Conservation (phyloP, 2,329 filamentous ascomycete genomes). For the Pseudomassariella vexata region DNA sequence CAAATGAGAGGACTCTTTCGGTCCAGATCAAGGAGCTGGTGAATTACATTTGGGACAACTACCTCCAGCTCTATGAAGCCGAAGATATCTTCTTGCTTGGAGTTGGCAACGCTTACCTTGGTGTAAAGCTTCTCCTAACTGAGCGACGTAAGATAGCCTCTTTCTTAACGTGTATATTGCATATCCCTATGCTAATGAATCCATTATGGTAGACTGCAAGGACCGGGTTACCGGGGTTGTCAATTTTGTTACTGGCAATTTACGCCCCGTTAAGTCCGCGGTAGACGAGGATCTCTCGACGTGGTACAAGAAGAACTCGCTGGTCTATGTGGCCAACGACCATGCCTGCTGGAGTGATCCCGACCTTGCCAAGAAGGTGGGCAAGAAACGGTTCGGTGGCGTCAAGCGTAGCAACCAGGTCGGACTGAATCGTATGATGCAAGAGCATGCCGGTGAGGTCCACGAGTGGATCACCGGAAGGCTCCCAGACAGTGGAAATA, state of each 20-base stretch:
- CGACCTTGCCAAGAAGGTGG: slow-evolving; percentile 52
- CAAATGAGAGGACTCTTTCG: slow-evolving; percentile 43
- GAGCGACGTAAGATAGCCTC: slow-evolving; percentile 56
- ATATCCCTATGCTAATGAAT: no score
- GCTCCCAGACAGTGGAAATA: slow-evolving; percentile 32
- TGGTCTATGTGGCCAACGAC: slow-evolving; percentile 68
- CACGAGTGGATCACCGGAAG: slow-evolving; percentile 44
- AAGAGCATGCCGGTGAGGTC: slow-evolving; percentile 44
- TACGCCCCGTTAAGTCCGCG: slow-evolving; percentile 76
- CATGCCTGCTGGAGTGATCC: slow-evolving; percentile 72
- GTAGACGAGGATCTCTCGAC: slow-evolving; percentile 63
- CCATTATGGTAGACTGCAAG: slow-evolving; percentile 57
- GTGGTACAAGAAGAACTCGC: slow-evolving; percentile 82
- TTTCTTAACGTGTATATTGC: slow-evolving; percentile 10
- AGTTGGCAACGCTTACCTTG: slow-evolving; percentile 81
- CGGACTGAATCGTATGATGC: slow-evolving; percentile 52
- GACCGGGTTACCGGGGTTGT: slow-evolving; percentile 65
- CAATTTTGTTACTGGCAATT: slow-evolving; percentile 72
- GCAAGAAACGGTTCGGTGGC: slow-evolving; percentile 54
- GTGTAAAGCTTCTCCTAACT: slow-evolving; percentile 74
- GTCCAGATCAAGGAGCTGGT: slow-evolving; percentile 67
- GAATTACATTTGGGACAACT: slow-evolving; percentile 94
- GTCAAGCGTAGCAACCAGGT: slow-evolving; percentile 45
- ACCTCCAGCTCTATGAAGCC: slow-evolving; percentile 71
- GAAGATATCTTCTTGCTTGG: slow-evolving; percentile 81